These are phyloP conservation scores for Groenewaldozyma sp. DNA, from an alignment of 1,139 yeast genomes.

Conservation along the genomic window DNA sequence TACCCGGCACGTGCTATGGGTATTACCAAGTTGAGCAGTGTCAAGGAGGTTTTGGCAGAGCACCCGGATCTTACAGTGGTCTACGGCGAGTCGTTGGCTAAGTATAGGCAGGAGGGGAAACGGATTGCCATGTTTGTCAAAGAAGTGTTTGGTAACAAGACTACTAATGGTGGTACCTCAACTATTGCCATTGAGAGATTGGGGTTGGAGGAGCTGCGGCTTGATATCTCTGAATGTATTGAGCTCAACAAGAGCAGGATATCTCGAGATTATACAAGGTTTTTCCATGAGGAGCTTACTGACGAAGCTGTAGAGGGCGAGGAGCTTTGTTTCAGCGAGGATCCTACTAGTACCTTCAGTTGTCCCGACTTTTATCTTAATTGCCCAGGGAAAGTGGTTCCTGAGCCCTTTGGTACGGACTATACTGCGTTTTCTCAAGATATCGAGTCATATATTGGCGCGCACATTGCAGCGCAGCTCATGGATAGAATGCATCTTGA, in stretches of 20 bases:
- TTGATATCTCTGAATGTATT: conserved; percentile 25
- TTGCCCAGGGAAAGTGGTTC: conserved; percentile 22
- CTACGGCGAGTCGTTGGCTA: conserved; percentile 29
- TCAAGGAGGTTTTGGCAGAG: conserved; percentile 18
- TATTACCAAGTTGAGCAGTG: conserved; percentile 23
- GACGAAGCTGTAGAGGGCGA: conserved; percentile 19
- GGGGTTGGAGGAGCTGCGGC: conserved; percentile 32
- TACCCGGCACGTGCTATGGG: conserved; percentile 31
- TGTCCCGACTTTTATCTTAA: conserved; percentile 25
- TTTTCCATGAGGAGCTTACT: conserved; percentile 10
- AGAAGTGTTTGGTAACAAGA: conserved; percentile 11
- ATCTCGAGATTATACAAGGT: too few relatives aligned
- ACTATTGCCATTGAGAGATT: conserved; percentile 28
- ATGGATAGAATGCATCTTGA: conserved; percentile 22
- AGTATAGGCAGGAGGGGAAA: conserved; percentile 29
- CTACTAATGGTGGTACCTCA: too few relatives aligned
- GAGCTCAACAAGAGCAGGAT: conserved; percentile 11
- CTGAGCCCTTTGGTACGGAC: conserved; percentile 1
- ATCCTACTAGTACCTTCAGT: conserved; percentile 9
- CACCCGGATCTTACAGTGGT: conserved; percentile 26
- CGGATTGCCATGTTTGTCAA: conserved; percentile 23
- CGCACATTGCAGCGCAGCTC: conserved; percentile 24
- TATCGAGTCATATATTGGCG: conserved; percentile 22
- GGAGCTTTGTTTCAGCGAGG: conserved; percentile 10
- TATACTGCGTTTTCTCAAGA: conserved; percentile 9